Evolutionary conservation across 2,329 filamentous ascomycete species (phyloP).

Genomic region (Fusarium sp.): DNA sequence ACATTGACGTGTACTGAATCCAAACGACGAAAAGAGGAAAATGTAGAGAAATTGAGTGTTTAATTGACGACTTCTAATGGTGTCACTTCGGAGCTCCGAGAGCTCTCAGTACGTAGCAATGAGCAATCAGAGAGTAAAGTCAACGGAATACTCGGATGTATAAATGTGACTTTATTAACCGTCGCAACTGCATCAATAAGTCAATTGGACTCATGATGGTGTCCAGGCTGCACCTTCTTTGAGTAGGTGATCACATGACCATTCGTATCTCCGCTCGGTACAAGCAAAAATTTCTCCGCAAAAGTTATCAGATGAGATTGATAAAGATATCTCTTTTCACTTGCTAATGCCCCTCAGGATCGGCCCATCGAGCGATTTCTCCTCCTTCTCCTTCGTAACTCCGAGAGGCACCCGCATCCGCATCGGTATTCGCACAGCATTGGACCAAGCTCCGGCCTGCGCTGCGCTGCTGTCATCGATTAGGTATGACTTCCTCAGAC

Average conservation of each 20-base stretch:
- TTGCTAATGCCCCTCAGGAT: conserved; percentile 46
- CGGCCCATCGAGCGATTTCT: conserved; percentile 24
- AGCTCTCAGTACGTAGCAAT: not conserved
- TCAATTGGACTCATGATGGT: not conserved
- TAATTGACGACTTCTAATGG: not conserved
- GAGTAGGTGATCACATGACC: conserved; percentile 18
- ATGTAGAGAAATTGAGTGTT: not conserved
- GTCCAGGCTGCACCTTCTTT: not conserved
- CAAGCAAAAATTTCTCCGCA: conserved; percentile 45
- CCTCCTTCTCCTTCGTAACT: conserved; percentile 51
- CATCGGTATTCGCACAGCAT: conserved; percentile 37
- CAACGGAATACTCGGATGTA: not conserved
- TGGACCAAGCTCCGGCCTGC: conserved; percentile 29
- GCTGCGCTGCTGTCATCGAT: conserved; percentile 16
- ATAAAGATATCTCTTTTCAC: conserved; percentile 52
- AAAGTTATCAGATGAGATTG: conserved; percentile 57
- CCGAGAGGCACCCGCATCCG: conserved; percentile 45
- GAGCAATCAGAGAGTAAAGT: not conserved
- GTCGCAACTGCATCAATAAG: not conserved
- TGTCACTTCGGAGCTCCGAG: conserved; percentile 5
- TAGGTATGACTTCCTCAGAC: conserved; percentile 46
- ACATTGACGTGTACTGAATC: not conserved
- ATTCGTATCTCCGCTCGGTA: conserved; percentile 52
- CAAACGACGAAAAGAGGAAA: not conserved
- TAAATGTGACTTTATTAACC: not conserved